Conservation (phyloP, 116 monocot genomes). For the Zostera marina region DNA sequence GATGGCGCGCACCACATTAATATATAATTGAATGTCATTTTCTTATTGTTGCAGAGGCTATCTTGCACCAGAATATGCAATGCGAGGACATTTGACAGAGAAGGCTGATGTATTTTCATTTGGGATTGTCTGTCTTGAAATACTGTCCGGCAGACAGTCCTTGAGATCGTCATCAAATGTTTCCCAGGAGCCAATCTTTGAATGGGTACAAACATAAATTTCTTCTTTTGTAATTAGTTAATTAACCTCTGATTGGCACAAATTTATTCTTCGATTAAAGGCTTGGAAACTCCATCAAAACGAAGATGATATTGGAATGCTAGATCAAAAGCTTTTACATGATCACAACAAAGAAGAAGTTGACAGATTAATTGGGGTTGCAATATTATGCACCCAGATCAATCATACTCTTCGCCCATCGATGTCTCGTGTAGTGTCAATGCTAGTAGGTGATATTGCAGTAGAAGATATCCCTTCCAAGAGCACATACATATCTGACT, state of each 20-base stretch:
- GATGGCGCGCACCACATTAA: too few relatives aligned
- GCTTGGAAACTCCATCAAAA: background rate
- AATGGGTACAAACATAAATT: background rate
- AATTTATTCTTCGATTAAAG: background rate
- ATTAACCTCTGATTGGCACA: too few relatives aligned
- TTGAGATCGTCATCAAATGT: background rate
- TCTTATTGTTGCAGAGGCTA: slow-evolving; percentile 1
- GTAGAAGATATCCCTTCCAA: background rate
- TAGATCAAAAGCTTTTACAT: background rate
- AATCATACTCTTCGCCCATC: slow-evolving; percentile 36
- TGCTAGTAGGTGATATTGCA: slow-evolving; percentile 28
- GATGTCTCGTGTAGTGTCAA: slow-evolving; percentile 61
- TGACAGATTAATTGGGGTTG: slow-evolving; percentile 19
- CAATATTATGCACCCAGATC: slow-evolving; percentile 54
- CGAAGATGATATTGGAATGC: background rate
- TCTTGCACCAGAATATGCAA: background rate
- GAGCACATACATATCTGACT: slow-evolving; percentile 7
- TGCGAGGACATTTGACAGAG: slow-evolving; percentile 3
- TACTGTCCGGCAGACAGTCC: background rate
- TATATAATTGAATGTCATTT: too few relatives aligned
- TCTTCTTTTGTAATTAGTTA: too few relatives aligned
- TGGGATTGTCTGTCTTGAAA: slow-evolving; percentile 1
- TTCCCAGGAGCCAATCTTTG: slow-evolving; percentile 4
- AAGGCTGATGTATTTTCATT: slow-evolving; percentile 4
- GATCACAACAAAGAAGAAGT: slow-evolving; percentile 33